Conservation (phyloP, 176 grass and related monocot species). For the Elaeis guineensis region DNA sequence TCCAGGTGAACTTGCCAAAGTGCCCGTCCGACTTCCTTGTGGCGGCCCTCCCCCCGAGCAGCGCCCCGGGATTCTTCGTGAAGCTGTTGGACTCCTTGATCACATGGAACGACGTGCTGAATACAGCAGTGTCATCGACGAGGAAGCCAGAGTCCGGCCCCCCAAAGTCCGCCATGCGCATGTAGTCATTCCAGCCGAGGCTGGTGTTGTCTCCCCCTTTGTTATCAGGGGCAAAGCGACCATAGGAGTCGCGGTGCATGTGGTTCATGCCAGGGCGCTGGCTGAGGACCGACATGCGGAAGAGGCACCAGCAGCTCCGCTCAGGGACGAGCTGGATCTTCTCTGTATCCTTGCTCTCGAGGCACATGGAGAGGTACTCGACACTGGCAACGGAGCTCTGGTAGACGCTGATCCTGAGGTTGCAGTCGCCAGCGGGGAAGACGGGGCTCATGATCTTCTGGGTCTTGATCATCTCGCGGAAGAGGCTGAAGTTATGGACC, state of each 20-base stretch:
- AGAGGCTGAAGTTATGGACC: constrained; percentile 64
- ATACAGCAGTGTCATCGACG: constrained; percentile 59
- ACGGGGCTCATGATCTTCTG: constrained; percentile 91
- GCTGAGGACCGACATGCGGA: constrained; percentile 74
- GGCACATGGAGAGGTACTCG: constrained; percentile 82
- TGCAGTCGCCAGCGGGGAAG: constrained; percentile 57
- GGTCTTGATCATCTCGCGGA: constrained; percentile 78
- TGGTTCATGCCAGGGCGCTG: constrained; percentile 60
- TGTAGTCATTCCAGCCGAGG: constrained; percentile 89
- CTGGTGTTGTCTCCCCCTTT: constrained; percentile 50
- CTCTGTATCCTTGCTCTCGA: constrained; percentile 78
- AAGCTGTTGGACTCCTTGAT: constrained; percentile 89
- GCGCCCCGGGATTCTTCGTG: constrained; percentile 28
- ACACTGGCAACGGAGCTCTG: constrained; percentile 58
- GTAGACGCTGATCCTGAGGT: constrained; percentile 77
- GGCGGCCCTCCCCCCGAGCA: constrained; percentile 32
- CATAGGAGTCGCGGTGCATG: constrained; percentile 74
- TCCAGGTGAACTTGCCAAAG: constrained; percentile 89
- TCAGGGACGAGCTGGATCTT: constrained; percentile 28
- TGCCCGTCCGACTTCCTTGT: constrained; percentile 68
- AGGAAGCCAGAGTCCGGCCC: constrained; percentile 52
- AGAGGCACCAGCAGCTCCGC: constrained; percentile 91
- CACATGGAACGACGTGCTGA: constrained; percentile 73
- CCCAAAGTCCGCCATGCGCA: constrained; percentile 82
- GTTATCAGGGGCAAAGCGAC: constrained; percentile 55